A percentile compares a stretch with the other conserved stretches of the same genome.
phyloP scores from a whole-genome alignment of 2,329 filamentous ascomycete species.

The Chaetomium sp. region DNA sequence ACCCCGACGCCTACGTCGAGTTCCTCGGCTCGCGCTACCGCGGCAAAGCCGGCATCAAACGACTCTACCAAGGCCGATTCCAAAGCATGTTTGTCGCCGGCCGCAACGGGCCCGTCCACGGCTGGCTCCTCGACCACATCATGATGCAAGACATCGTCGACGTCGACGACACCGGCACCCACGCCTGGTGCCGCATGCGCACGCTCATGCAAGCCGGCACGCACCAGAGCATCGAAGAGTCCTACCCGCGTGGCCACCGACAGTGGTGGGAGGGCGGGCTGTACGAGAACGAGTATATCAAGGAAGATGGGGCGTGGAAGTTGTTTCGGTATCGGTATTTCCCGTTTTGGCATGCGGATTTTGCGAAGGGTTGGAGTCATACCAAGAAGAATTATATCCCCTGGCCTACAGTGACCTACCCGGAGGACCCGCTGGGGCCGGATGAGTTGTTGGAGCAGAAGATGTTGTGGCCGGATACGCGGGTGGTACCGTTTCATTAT shows the following conservation, averaged over 20 bases:
- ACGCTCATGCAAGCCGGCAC: conserved; percentile 50
- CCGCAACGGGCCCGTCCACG: conserved; percentile 49
- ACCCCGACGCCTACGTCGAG: conserved; percentile 48
- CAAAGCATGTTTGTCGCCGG: conserved; percentile 44
- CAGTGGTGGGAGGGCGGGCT: conserved; percentile 55
- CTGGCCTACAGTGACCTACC: conserved; percentile 41
- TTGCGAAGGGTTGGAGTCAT: conserved; percentile 47
- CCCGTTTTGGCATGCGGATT: conserved; percentile 51
- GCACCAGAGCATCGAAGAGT: conserved; percentile 43
- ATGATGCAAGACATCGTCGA: conserved; percentile 53
- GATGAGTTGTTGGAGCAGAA: conserved; percentile 47
- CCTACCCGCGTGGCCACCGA: conserved; percentile 44
- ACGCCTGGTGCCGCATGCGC: conserved; percentile 46
- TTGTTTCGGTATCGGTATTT: conserved; percentile 49
- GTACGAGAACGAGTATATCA: conserved; percentile 55
- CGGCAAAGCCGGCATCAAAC: conserved; percentile 43
- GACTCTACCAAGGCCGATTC: conserved; percentile 48
- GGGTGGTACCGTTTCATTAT: conserved; percentile 49
- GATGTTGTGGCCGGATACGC: conserved; percentile 51
- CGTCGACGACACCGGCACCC: conserved; percentile 39
- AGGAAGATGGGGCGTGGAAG: conserved; percentile 49
- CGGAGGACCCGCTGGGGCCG: conserved; percentile 44
- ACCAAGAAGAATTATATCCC: conserved; percentile 49
- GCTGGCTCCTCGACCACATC: conserved; percentile 50
- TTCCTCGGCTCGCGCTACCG: conserved; percentile 50